Base-by-base conservation (phyloP, 73 alveolate genomes). In the Tetrahymena elliotti region DNA sequence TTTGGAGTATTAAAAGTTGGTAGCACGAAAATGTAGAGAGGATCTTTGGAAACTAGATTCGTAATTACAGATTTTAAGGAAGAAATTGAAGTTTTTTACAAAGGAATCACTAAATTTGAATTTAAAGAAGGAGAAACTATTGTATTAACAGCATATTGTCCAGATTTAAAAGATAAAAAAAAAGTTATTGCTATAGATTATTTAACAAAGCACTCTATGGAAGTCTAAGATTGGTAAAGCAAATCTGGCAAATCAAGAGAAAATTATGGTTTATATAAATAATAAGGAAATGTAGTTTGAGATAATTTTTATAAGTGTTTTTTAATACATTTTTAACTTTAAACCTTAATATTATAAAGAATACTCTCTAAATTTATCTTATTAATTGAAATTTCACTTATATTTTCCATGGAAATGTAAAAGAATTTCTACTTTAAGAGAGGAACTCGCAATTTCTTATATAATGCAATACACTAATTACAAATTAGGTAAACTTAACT, bases 121-220 rank as follows among this genome's bases (percentile, higher is more conserved):
- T 94, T 94, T 93, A 94, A 94, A 47, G 96, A 94, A 35, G 96
- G 96, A 84, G 96, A 94, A 82, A 94, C 96, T 2, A 47, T 94
- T 6, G 95, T 94, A 41, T 13, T 94, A 18, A 84, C 92, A 16
- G 96, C 96, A 16, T 94, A 94, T 52, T 83, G 94, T 47, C 96
- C 96, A 31, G 96, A 94, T 52, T 40, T 94, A 24, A 94, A 88
- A n/a, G 83, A 47, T 9, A 94, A 83, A 94, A 94, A 94, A 0
- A 94, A 83, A 94, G 83, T 94, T 88, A 41, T 94, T 13, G 96
- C 95, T 15, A 36, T 94, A 6, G 95, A 84, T 84, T 94, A 94
- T 88, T 94, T 83, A 82, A 94, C 96, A 40, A 94, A 94, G 93
- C 96, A 94, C 54, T 94, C 96, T 2, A 94, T 94, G 96, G 96